Conservation (phyloP, 768 basidiomycete species). For the Macrolepiota albuminosa region DNA sequence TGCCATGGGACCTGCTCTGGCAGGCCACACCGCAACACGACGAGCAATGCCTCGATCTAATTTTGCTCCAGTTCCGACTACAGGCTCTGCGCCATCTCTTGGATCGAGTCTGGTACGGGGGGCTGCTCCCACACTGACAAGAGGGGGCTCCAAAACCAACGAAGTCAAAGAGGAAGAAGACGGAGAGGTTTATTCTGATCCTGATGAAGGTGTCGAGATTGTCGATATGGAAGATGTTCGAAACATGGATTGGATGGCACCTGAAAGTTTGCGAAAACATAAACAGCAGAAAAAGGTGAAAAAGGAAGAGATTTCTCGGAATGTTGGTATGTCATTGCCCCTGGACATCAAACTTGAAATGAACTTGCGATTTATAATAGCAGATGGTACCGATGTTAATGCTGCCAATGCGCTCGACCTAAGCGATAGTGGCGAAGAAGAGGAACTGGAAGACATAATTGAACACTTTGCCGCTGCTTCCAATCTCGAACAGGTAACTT, state of each 20-base stretch:
- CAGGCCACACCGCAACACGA: constrained; percentile 45
- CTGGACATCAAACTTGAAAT: not conserved
- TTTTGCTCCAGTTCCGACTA: constrained; percentile 44
- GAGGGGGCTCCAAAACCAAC: constrained; percentile 27
- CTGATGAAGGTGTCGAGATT: constrained; percentile 84
- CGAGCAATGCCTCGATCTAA: constrained; percentile 50
- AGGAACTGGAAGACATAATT: constrained; percentile 73
- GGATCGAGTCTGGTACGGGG: constrained; percentile 49
- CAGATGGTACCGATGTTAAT: constrained; percentile 32
- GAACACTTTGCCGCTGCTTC: constrained; percentile 55
- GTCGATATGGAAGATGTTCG: constrained; percentile 76
- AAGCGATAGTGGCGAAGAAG: constrained; percentile 74
- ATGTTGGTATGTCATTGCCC: constrained; percentile 18
- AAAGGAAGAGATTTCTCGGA: constrained; percentile 35
- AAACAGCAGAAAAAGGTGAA: constrained; percentile 35
- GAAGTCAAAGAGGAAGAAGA: constrained; percentile 38
- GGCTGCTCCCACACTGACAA: constrained; percentile 46
- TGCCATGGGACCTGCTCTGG: constrained; percentile 77
- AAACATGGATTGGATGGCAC: constrained; percentile 87
- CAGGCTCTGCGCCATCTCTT: constrained; percentile 34
- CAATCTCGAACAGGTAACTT: constrained; percentile 34
- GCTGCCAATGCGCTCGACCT: constrained; percentile 60
- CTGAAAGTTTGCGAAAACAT: constrained; percentile 62
- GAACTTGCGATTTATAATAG: not conserved
- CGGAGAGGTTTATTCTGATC: constrained; percentile 77